A percentile compares a stretch with the other conserved stretches of the same genome.
Conservation (phyloP, 768 basidiomycete genomes). For the Lentinula boryana region DNA sequence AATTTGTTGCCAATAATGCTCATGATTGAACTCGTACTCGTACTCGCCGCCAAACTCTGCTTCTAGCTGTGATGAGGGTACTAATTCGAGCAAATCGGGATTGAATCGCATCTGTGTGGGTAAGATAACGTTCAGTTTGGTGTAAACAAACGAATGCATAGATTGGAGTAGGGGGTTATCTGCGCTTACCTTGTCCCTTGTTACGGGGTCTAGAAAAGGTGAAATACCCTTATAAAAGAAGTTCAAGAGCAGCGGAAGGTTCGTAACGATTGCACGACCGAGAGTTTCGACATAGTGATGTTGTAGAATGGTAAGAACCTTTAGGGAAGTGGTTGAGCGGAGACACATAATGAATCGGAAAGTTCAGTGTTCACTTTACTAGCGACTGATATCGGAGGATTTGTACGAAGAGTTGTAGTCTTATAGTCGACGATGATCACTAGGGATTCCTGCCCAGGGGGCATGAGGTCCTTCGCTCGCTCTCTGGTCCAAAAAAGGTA, state of each 20-base stretch:
- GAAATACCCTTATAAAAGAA: slow-evolving; percentile 83
- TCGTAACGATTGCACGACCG: slow-evolving; percentile 77
- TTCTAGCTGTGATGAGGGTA: slow-evolving; percentile 72
- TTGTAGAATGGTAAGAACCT: slow-evolving; percentile 76
- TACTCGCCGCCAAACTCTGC: slow-evolving; percentile 78
- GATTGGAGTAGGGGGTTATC: too few species aligned
- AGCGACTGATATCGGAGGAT: slow-evolving; percentile 77
- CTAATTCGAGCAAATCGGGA: slow-evolving; percentile 70
- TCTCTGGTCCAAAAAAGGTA: slow-evolving; percentile 41
- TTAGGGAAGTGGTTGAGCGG: background rate
- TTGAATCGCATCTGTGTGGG: slow-evolving; percentile 76
- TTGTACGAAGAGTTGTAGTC: slow-evolving; percentile 73
- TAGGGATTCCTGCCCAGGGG: slow-evolving; percentile 75
- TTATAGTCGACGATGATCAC: slow-evolving; percentile 86
- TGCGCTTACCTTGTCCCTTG: slow-evolving; percentile 69
- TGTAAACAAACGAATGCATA: too few species aligned
- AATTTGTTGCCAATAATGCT: slow-evolving; percentile 76
- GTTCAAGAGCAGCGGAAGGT: slow-evolving; percentile 66
- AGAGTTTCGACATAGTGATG: slow-evolving; percentile 88
- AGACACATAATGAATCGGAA: background rate
- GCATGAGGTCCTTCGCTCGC: slow-evolving; percentile 86
- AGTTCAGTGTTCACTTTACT: slow-evolving; percentile 44
- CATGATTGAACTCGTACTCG: slow-evolving; percentile 66
- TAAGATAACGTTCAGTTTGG: background rate
- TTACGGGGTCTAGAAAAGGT: slow-evolving; percentile 85